Base-by-base conservation (phyloP, 495 filamentous ascomycete species). In the Hypoxylon fragiforme region DNA sequence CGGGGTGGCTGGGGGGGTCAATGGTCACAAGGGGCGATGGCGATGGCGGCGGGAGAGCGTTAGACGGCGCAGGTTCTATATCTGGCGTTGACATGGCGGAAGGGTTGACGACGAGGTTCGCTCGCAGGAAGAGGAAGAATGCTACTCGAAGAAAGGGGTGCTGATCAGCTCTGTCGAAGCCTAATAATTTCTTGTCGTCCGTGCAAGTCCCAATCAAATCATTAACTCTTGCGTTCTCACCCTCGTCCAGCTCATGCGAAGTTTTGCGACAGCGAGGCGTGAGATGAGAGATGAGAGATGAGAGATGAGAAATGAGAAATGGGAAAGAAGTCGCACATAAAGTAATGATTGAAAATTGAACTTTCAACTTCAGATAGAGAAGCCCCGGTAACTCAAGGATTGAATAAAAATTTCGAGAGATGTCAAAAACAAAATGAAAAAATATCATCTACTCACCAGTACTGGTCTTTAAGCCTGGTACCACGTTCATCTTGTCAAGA, bases 51-150 rank as follows among this genome's bases (percentile, higher is more conserved):
- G 67, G 54, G 13, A 66, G 60, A 30, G 44, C 45, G 28, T 49
- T 64, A 6, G 67, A 60, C 6, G 67, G 58, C 22, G 60, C 61
- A 0, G 75, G 72, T 46, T 69, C 68, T 42, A 77, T 71, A 35
- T 69, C 61, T 28, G 76, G 76, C 7, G 73, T 73, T 14, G 75
- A 75, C 53, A 75, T 57, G 44, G 70, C 68, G 21, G 72, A 74
- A 30, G 77, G 65, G 13, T 72, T 75, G 28, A 80, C 76, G 32
- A 78, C 74, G 47, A 82, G 73, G 59, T 82, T 82, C 44, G 77
- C 79, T 38, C 78, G 74, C 18, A 82, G 70, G 63, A 80, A 81
- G 49, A 73, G 73, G 62, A 82, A 80, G 68, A 82, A 82, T 32
- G 79, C 79, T 82, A 54, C 44, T 34, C 34, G 24, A 30, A 28